Percentiles rank a stretch among this genome's conserved stretches.
Evolutionary conservation across 2,329 filamentous ascomycete genomes (phyloP).

Genomic region (Stagonosporopsis cucurbitacearum): DNA sequence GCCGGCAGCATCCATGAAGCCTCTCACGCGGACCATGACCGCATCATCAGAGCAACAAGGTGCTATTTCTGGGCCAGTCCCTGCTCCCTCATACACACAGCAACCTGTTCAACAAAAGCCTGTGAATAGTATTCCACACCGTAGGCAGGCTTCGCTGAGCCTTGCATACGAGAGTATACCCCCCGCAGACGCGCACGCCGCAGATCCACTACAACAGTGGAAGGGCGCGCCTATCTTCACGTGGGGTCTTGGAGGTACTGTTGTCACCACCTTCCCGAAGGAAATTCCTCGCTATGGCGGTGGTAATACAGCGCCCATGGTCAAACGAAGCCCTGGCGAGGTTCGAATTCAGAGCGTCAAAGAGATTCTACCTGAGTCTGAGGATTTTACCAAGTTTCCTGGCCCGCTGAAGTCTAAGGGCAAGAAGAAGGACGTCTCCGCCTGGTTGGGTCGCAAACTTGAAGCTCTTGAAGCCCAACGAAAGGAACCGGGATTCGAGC

Average conservation of each 20-base stretch:
- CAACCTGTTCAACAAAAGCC: constrained; percentile 24
- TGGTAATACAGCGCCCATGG: constrained; percentile 73
- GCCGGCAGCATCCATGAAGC: constrained; percentile 61
- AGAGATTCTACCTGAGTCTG: constrained; percentile 72
- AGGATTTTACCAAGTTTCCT: constrained; percentile 80
- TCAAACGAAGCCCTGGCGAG: constrained; percentile 82
- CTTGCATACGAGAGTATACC: constrained; percentile 60
- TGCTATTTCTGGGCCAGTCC: constrained; percentile 58
- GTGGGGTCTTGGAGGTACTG: constrained; percentile 84
- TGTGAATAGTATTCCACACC: constrained; percentile 42
- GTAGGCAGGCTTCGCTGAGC: constrained; percentile 51
- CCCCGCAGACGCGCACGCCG: constrained; percentile 62
- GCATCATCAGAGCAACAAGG: constrained; percentile 57
- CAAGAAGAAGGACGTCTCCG: constrained; percentile 91
- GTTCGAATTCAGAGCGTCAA: constrained; percentile 79
- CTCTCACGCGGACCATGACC: constrained; percentile 50
- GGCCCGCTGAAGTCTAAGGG: constrained; percentile 87
- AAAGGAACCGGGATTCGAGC: constrained; percentile 55
- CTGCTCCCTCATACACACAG: constrained; percentile 40
- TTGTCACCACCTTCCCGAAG: constrained; percentile 87
- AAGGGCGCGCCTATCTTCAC: constrained; percentile 84
- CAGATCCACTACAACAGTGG: constrained; percentile 87
- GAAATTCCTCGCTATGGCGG: constrained; percentile 85
- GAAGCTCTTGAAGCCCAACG: constrained; percentile 68
- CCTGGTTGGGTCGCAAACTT: constrained; percentile 82